Evolutionary conservation across 2,329 filamentous ascomycete species (phyloP).

Genomic region (Aspergillus caelatus): DNA sequence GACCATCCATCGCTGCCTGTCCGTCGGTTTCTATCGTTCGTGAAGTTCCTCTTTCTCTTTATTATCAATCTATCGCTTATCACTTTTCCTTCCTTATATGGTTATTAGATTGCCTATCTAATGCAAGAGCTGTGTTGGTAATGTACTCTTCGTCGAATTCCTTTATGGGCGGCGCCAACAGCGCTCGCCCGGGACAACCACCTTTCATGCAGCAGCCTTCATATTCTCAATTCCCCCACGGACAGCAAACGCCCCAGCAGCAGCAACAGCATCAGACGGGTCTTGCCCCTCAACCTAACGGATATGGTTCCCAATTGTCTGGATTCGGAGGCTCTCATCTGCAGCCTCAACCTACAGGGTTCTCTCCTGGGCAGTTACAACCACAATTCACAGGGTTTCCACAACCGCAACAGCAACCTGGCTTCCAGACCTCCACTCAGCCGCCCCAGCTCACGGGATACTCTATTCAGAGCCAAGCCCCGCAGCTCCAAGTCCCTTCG

Average conservation of each 20-base stretch:
- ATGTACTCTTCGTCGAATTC: conserved; percentile 94
- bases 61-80: conserved; percentile 9
- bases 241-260: conserved; percentile 46
- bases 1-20: conserved; percentile 22
- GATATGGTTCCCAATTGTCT: conserved; percentile 58
- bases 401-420: conserved; percentile 50
- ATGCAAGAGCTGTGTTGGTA: conserved; percentile 34
- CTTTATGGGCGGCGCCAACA: conserved; percentile 78
- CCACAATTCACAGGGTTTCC: conserved; percentile 53
- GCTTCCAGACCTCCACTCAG: conserved; percentile 50
- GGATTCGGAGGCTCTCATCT: conserved; percentile 56
- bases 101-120: conserved; percentile 14
- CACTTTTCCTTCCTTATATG: neutral
- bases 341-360: conserved; percentile 71
- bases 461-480: conserved; percentile 47
- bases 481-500: conserved; percentile 46
- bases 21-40: conserved; percentile 19
- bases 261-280: conserved; percentile 56
- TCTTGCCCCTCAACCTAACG: conserved; percentile 58
- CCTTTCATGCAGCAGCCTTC: conserved; percentile 57
- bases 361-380: conserved; percentile 53
- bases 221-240: conserved; percentile 42
- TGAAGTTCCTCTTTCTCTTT: conserved; percentile 19
- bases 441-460: conserved; percentile 66
- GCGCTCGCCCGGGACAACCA: conserved; percentile 69